Percentiles rank a stretch among this genome's conserved stretches.
phyloP scores from a whole-genome alignment of 352 stramenopile species.

The Pythium oligandrum region DNA sequence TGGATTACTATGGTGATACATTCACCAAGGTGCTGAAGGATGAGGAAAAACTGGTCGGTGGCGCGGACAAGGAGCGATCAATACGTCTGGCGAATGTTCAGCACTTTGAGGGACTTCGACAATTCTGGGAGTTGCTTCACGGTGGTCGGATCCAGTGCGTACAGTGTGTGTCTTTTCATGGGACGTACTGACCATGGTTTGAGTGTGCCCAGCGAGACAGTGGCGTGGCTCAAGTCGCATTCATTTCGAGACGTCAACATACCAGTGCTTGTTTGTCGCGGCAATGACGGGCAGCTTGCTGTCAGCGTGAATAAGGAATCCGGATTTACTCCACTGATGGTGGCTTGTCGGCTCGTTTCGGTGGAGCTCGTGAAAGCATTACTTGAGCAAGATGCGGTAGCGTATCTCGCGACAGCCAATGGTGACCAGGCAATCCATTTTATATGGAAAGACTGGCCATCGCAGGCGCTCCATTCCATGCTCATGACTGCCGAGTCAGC shows the following conservation, averaged over 20 bases:
- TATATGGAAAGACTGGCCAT: slow-evolving; percentile 42
- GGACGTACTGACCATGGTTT: background rate
- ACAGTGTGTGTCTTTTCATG: slow-evolving; percentile 10
- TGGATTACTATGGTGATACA: slow-evolving; percentile 47
- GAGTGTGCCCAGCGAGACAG: slow-evolving; percentile 34
- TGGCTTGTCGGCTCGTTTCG: slow-evolving; percentile 41
- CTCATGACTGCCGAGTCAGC: slow-evolving; percentile 24
- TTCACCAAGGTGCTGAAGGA: slow-evolving; percentile 26
- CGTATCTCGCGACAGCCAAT: slow-evolving; percentile 53
- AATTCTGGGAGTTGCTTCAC: slow-evolving; percentile 62
- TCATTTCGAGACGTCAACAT: slow-evolving; percentile 69
- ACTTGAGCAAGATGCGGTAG: slow-evolving; percentile 40
- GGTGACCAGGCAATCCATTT: slow-evolving; percentile 68
- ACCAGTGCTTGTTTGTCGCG: slow-evolving; percentile 23
- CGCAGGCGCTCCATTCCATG: slow-evolving; percentile 17
- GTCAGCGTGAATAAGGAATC: slow-evolving; percentile 23
- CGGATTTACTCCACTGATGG: slow-evolving; percentile 67
- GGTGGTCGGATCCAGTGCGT: slow-evolving; percentile 25
- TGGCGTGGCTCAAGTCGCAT: slow-evolving; percentile 56
- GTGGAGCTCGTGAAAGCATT: slow-evolving; percentile 45
- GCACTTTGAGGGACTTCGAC: slow-evolving; percentile 33
- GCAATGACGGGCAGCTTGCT: background rate
- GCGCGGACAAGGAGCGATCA: slow-evolving; percentile 21
- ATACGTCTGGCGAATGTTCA: slow-evolving; percentile 32
- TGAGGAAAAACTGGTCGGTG: slow-evolving; percentile 25